Conservation (phyloP, 2,329 filamentous ascomycete species). For the Aspergillus tanneri region DNA sequence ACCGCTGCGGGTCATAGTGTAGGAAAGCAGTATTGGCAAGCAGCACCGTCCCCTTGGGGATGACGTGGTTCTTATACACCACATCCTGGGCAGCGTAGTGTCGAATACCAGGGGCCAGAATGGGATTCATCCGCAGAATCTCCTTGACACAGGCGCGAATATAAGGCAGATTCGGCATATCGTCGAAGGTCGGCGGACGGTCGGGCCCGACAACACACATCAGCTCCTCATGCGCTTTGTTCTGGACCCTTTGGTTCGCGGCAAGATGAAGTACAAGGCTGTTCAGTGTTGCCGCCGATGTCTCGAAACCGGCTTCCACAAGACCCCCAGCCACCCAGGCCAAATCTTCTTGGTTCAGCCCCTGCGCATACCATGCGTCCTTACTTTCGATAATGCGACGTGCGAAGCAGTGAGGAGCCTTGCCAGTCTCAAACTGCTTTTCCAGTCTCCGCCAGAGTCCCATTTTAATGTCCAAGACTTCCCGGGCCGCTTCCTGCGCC, state of each 20-base stretch:
- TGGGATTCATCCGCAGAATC: not conserved
- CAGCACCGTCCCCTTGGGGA: constrained; percentile 1
- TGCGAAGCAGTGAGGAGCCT: not conserved
- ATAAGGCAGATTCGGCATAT: not conserved
- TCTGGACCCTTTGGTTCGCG: not conserved
- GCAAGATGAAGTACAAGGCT: not conserved
- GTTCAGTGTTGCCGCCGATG: not conserved
- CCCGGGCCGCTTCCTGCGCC: not conserved
- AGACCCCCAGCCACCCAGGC: not conserved
- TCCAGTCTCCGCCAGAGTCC: not conserved
- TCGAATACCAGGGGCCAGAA: not conserved
- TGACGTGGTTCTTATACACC: not conserved
- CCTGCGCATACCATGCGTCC: too few species aligned
- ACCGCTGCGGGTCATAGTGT: not conserved
- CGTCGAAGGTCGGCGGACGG: not conserved
- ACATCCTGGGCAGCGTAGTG: not conserved
- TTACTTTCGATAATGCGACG: not conserved
- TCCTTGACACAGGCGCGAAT: not conserved
- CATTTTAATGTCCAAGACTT: not conserved
- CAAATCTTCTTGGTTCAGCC: not conserved
- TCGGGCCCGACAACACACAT: not conserved
- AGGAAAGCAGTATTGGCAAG: not conserved
- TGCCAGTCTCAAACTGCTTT: not conserved
- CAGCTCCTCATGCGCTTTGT: not conserved
- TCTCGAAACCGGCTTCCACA: not conserved